Evolutionary conservation across 2,329 filamentous ascomycete genomes (phyloP).

Genomic region (Verticillium klebahnii): DNA sequence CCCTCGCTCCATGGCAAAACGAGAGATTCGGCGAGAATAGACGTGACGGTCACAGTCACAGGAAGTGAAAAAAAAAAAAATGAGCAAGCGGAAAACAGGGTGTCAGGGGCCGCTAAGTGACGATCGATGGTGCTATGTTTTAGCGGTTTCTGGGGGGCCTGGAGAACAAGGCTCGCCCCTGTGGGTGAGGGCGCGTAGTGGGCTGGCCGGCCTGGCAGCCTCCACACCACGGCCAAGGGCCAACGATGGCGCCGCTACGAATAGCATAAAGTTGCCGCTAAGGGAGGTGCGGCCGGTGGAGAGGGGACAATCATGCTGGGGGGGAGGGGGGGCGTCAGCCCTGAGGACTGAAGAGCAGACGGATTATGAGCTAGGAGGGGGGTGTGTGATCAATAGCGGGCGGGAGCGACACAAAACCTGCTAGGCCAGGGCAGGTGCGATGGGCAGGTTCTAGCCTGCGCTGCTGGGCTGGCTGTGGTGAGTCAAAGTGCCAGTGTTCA

Average conservation of each 20-base stretch:
- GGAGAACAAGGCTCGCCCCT: not conserved
- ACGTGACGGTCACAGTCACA: not conserved
- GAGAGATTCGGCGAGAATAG: not conserved
- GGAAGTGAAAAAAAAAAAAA: not conserved
- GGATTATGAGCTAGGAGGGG: not conserved
- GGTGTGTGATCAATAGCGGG: not conserved
- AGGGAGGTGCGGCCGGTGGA: not conserved
- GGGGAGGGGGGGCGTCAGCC: not conserved
- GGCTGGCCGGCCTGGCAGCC: not conserved
- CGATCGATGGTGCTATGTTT: constrained; percentile 6
- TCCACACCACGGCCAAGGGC: not conserved
- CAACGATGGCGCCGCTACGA: not conserved
- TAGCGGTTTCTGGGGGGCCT: constrained; percentile 3
- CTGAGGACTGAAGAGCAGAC: not conserved
- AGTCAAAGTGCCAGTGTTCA: not conserved
- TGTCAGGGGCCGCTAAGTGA: not conserved
- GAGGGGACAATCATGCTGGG: not conserved
- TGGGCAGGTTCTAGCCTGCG: not conserved
- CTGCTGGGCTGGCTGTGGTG: not conserved
- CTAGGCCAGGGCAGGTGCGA: not conserved
- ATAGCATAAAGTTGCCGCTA: not conserved
- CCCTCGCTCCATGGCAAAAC: not conserved
- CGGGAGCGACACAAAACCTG: too few species aligned
- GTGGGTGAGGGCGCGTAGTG: not conserved
- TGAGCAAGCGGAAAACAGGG: not conserved